Base-by-base conservation (phyloP, 2,329 filamentous ascomycete genomes). In the Xylaria sp. region DNA sequence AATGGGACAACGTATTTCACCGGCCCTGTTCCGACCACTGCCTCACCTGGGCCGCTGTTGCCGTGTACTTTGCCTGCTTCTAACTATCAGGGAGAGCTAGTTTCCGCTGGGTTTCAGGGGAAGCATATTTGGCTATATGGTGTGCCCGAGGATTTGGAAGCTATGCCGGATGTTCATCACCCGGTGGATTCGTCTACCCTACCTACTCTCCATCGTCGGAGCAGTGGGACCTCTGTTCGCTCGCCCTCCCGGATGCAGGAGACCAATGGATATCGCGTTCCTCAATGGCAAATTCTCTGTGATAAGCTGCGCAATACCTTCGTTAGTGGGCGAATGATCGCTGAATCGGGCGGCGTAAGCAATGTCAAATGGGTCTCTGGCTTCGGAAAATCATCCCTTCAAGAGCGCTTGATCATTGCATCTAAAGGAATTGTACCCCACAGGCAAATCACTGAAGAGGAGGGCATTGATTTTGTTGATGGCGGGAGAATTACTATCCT, bases 1-100 rank as follows among this genome's bases (percentile, higher is more conserved):
- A 91, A 91, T 66, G 90, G 90, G 38, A 90, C 90, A 8, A 91
- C 89, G 1, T 93, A 93, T 73, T 93, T 94, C 70, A 89, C 89
- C 3, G 90, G 89, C 0, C 91, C 91, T 1, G 76, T 83, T 10
- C 85, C 87, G 3, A 80, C 78, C 31, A 72, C 80, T 5, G 70
- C 74, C 6, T 81, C 82, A 6, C 81, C 84, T 52, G 80, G 82
- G n/a, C 87, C 87, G 58, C 79, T 90, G 10, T 74, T 87, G 3
- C 91, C 91, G 1, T 87, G 82, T 58, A 91, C 90, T 8, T 74
- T 91, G 29, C 90, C 91, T 10, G 83, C 90, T 3, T 84, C 89
- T 2, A 90, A 86, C n/a, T 83, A 83, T 58, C 80, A 83, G 59
- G 90, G 90, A 15, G 89, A 92, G 52, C 79, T 94, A 25, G 87